Percentiles rank a stretch among this genome's conserved stretches.
phyloP scores from a whole-genome alignment of 257 asterid genomes.

The Rhazya stricta region DNA sequence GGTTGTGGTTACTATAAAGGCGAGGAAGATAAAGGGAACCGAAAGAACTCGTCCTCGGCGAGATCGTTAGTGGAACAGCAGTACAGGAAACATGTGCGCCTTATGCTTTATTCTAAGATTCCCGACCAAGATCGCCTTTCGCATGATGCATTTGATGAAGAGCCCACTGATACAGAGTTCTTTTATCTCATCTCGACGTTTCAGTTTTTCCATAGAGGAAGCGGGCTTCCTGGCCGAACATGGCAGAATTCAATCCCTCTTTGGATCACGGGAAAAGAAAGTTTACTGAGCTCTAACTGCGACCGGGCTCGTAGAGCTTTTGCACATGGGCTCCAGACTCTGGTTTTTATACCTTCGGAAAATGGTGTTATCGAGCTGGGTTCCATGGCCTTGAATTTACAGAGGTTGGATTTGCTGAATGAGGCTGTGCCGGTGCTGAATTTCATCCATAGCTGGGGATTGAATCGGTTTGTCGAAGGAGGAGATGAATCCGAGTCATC shows the following conservation, averaged over 20 bases:
- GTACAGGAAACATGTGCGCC: slow-evolving; percentile 59
- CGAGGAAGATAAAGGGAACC: slow-evolving; percentile 45
- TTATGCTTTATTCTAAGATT: too few relatives aligned
- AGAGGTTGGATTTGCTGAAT: slow-evolving; percentile 65
- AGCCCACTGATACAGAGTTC: slow-evolving; percentile 84
- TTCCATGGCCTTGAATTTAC: slow-evolving; percentile 56
- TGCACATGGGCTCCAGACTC: slow-evolving; percentile 57
- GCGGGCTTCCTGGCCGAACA: slow-evolving; percentile 80
- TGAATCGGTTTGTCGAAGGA: too few relatives aligned
- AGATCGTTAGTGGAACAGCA: slow-evolving; percentile 40
- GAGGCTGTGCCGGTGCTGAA: slow-evolving; percentile 23
- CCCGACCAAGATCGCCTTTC: too few relatives aligned
- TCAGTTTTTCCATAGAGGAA: slow-evolving; percentile 51
- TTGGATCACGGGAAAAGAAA: slow-evolving; percentile 62
- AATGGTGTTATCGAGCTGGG: slow-evolving; percentile 90
- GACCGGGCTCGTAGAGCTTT: slow-evolving; percentile 70
- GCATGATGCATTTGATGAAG: slow-evolving; percentile 55
- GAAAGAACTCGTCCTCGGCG: slow-evolving; percentile 34
- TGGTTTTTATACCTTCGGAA: slow-evolving; percentile 62
- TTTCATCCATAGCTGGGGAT: too few relatives aligned
- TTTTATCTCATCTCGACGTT: slow-evolving; percentile 77
- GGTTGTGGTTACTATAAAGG: slow-evolving; percentile 84
- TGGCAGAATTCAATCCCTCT: slow-evolving; percentile 47
- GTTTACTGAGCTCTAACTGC: slow-evolving; percentile 44
- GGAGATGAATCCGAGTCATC: too few relatives aligned